Evolutionary conservation across 1,284 basidiomycete species (phyloP).

Genomic region (Earliella scabrosa): DNA sequence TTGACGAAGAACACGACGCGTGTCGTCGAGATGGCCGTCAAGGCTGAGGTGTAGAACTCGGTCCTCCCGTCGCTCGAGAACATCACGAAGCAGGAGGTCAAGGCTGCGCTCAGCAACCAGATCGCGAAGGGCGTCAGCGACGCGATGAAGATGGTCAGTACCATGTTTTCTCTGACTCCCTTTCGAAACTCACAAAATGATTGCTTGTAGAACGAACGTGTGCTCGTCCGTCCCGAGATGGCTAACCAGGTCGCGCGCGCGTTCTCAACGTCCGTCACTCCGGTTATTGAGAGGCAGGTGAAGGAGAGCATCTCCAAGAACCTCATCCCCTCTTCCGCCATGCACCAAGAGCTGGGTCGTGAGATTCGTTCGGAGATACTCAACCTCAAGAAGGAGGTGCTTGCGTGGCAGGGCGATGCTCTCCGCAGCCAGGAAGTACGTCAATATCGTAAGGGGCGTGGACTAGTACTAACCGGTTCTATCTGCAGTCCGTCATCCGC

Average conservation of each 20-base stretch:
- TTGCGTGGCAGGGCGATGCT: constrained; percentile 77
- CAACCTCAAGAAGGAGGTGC: constrained; percentile 74
- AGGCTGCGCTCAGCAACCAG: constrained; percentile 73
- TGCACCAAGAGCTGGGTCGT: constrained; percentile 78
- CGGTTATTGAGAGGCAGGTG: constrained; percentile 77
- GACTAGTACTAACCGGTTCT: constrained; percentile 1
- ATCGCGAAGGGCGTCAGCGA: constrained; percentile 73
- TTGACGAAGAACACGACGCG: constrained; percentile 83
- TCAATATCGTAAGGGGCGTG: no score
- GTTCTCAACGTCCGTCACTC: constrained; percentile 67
- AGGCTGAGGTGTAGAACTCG: constrained; percentile 77
- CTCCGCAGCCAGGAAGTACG: constrained; percentile 76
- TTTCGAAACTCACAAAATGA: no score
- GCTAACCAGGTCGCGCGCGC: constrained; percentile 74
- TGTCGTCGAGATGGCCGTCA: constrained; percentile 84
- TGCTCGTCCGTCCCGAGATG: constrained; percentile 76
- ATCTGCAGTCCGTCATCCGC: constrained; percentile 65
- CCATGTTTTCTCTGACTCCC: no score
- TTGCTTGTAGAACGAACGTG: constrained; percentile 80
- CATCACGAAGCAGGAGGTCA: constrained; percentile 80
- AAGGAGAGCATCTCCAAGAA: constrained; percentile 77
- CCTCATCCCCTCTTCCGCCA: constrained; percentile 69
- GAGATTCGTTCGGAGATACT: constrained; percentile 77
- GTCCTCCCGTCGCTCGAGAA: constrained; percentile 79
- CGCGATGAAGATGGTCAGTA: constrained; percentile 69